phyloP scores from a whole-genome alignment of 1,284 basidiomycete genomes.

The Tremellales sp. region DNA sequence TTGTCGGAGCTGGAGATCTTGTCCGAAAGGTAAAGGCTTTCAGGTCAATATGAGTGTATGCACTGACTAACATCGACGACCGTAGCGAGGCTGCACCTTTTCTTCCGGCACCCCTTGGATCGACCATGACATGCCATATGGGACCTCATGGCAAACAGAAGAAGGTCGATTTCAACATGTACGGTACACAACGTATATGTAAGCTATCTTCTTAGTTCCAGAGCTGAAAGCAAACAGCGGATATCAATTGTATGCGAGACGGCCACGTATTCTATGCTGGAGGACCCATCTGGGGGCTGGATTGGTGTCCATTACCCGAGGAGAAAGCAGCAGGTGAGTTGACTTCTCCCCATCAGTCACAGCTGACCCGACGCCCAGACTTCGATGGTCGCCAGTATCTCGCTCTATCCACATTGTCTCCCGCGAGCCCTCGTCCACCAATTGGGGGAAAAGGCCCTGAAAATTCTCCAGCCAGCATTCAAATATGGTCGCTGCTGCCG shows the following conservation, averaged over 20 bases:
- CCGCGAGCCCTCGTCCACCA: slow-evolving; percentile 26
- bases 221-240: slow-evolving; percentile 8
- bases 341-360: background rate
- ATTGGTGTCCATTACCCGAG: slow-evolving; percentile 80
- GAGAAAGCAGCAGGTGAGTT: slow-evolving; percentile 57
- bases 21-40: slow-evolving; percentile 21
- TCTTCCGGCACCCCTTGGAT: slow-evolving; percentile 20
- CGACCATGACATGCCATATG: slow-evolving; percentile 19
- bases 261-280: slow-evolving; percentile 63
- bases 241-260: slow-evolving; percentile 2
- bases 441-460: slow-evolving; percentile 24
- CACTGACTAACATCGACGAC: background rate
- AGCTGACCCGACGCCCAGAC: slow-evolving; percentile 45
- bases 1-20: slow-evolving; percentile 19
- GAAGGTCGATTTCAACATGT: slow-evolving; percentile 13
- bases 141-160: slow-evolving; percentile 23
- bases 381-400: slow-evolving; percentile 66
- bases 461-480: slow-evolving; percentile 33
- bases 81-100: slow-evolving; percentile 28
- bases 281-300: slow-evolving; percentile 76
- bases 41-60: slow-evolving; percentile 5
- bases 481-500: slow-evolving; percentile 47
- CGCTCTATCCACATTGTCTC: slow-evolving; percentile 68
- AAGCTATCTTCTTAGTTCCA: slow-evolving; percentile 4
- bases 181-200: slow-evolving; percentile 22